Percentiles rank a stretch among this genome's conserved stretches.
Conservation (phyloP, 176 grass and related monocot species). For the maize (Zea mays) region Zm-B73-REFERENCE-NAM-5.0 NC_050100.1:195807501-195808000, state of each 20-base stretch:
- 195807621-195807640: neutral
- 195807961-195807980: too few species aligned
- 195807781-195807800: neutral
- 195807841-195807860: neutral
- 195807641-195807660: neutral
- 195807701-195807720: neutral
- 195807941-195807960: neutral
- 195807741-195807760: neutral
- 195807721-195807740: neutral
- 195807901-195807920: neutral
- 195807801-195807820: neutral
- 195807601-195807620: slow-evolving; percentile 59
- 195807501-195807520: slow-evolving; percentile 2
- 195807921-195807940: too few species aligned
- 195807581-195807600: slow-evolving; percentile 92
- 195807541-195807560: slow-evolving; percentile 94
- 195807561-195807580: slow-evolving; percentile 90
- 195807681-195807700: neutral
- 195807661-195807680: slow-evolving; percentile 20
- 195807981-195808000: too few species aligned
- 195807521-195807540: slow-evolving; percentile 71
- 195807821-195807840: neutral
- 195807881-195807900: neutral
- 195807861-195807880: neutral
- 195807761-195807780: neutral